These are phyloP conservation scores for Fusarium ramigenum DNA, from an alignment of 2,329 filamentous ascomycete species.

Conservation along the genomic window DNA sequence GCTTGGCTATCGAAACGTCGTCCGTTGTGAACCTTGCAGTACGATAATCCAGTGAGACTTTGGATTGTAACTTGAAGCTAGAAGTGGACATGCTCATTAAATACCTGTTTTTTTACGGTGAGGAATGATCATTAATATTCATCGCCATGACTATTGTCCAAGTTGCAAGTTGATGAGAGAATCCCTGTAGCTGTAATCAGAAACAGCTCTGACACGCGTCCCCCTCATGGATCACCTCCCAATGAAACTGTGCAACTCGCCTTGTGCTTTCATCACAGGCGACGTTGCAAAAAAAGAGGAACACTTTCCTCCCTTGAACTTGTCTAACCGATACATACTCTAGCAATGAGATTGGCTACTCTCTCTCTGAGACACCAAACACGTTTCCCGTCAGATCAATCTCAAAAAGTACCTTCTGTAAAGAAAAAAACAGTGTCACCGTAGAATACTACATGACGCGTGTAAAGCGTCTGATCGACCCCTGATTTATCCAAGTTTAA, in stretches of 20 bases:
- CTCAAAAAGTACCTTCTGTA: background rate
- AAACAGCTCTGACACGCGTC: constrained; percentile 42
- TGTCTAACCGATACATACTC: constrained; percentile 20
- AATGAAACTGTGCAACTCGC: constrained; percentile 20
- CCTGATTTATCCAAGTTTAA: constrained; percentile 16
- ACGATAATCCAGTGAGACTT: constrained; percentile 4
- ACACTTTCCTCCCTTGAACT: constrained; percentile 25
- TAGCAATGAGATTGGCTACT: constrained; percentile 5
- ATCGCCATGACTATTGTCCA: background rate
- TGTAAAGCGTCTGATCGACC: constrained; percentile 26
- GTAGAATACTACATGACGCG: constrained; percentile 10
- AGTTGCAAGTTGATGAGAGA: background rate
- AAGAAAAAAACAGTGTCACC: background rate
- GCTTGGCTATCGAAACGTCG: constrained; percentile 6
- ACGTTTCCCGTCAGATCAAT: background rate
- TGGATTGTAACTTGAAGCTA: constrained; percentile 19
- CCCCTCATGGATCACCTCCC: constrained; percentile 19
- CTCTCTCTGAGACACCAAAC: constrained; percentile 5
- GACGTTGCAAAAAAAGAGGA: constrained; percentile 2
- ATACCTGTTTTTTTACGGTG: background rate
- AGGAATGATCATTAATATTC: background rate
- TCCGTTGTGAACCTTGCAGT: background rate
- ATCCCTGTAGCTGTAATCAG: constrained; percentile 16
- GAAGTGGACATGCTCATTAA: background rate
- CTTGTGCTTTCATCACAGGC: background rate